Base-by-base conservation (phyloP, 176 grass and related monocot genomes). In the Eremochloa ophiuroides region DNA sequence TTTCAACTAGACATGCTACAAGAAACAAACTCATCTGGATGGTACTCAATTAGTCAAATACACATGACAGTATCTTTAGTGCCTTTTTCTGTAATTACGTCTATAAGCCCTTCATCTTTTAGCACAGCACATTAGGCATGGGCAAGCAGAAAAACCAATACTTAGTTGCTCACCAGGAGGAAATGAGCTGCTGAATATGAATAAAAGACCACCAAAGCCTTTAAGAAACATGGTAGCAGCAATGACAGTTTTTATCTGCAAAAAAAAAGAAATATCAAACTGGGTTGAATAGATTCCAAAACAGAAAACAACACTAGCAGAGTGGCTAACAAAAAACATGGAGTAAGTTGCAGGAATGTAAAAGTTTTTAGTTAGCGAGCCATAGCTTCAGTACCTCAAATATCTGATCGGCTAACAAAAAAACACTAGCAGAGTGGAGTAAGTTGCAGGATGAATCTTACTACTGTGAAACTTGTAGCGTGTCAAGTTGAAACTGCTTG, bases 151-250 rank as follows among this genome's bases (percentile, higher is more conserved):
- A 60, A n/a, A 22, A 81, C 81, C 9, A 30, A 31, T 55, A 80
- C 77, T 76, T 26, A 51, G 10, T 14, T 10, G 22, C 77, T 33
- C 29, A 93, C 91, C 87, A 93, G 63, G 16, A 93, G 78, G 48
- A 85, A 93, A 87, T 7, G 91, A 87, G 50, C 87, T 93, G 78
- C 91, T 90, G 78, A 93, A 85, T 37, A 93, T 87, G 55, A 93
- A 80, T 17, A 93, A 30, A 70, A 93, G 87, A 23, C 91, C 91
- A 74, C 91, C 91, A 79, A 90, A 68, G 15, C 85, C 91, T 83
- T 93, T 93, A 73, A 93, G 85, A 85, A 88, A 84, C 83, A 90
- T 93, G 74, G 82, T 87, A 6, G 78, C 39, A 1, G 85, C 69
- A 27, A 93, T 82, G 53, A 93, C 87, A 83, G 82, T 78, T 64